A percentile compares a stretch with the other conserved stretches of the same genome.
Evolutionary conservation across 805 yeast species (phyloP).

Genomic region (Vanderwaltozyma yarrowii): DNA sequence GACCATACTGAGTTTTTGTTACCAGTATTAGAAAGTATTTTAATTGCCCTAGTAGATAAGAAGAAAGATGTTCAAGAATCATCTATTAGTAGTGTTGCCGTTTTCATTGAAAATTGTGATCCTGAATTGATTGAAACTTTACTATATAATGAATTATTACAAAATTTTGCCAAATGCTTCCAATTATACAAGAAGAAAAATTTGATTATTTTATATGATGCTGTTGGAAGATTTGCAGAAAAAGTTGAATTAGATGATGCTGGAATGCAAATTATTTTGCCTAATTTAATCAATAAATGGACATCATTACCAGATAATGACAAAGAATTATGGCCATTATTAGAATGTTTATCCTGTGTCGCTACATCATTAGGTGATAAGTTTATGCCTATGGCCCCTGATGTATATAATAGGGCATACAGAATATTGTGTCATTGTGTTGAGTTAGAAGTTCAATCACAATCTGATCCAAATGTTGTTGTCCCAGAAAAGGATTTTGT

Average conservation of each 20-base stretch:
- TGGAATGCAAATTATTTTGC: constrained; percentile 54
- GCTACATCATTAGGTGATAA: constrained; percentile 78
- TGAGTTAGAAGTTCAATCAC: constrained; percentile 51
- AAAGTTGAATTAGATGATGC: constrained; percentile 48
- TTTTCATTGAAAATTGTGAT: constrained; percentile 71
- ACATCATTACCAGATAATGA: constrained; percentile 63
- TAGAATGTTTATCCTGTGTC: constrained; percentile 87
- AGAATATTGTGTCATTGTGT: constrained; percentile 60
- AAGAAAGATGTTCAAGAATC: constrained; percentile 94
- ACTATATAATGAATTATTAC: constrained; percentile 50
- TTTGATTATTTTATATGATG: constrained; percentile 74
- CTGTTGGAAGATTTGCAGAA: constrained; percentile 82
- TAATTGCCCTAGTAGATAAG: constrained; percentile 65
- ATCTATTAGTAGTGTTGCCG: constrained; percentile 80
- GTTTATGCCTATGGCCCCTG: constrained; percentile 82
- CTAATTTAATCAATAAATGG: constrained; percentile 82
- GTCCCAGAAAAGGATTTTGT: constrained; percentile 86
- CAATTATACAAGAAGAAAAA: constrained; percentile 71
- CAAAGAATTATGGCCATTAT: constrained; percentile 77
- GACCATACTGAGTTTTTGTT: constrained; percentile 61
- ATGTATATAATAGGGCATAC: constrained; percentile 72
- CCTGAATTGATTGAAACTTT: constrained; percentile 50
- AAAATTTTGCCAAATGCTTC: constrained; percentile 67
- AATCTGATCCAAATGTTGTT: constrained; percentile 53
- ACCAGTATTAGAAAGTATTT: constrained; percentile 69